Evolutionary conservation across 495 filamentous ascomycete genomes (phyloP).

Genomic region (Talaromyces proteolyticus): DNA sequence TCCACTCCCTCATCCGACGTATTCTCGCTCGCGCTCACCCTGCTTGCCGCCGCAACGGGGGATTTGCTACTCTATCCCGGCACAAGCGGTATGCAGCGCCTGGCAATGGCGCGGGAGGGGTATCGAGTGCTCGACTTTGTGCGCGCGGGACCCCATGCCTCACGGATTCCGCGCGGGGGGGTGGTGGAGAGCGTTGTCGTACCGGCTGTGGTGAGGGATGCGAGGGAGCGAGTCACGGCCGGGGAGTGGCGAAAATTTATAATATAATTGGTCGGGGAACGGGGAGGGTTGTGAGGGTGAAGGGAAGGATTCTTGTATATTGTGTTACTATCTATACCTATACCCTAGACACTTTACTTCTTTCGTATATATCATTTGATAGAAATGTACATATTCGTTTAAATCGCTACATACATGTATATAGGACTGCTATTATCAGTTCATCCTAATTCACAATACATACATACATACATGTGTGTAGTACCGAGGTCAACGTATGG

Average conservation of each 20-base stretch:
- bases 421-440: too few relatives aligned
- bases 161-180: conserved; percentile 34
- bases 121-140: conserved; percentile 41
- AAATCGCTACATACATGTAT: too few relatives aligned
- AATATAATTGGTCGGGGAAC: too few relatives aligned
- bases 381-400: too few relatives aligned
- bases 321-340: too few relatives aligned
- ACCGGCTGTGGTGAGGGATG: conserved; percentile 38
- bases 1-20: conserved; percentile 39
- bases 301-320: too few relatives aligned
- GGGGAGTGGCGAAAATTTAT: conserved; percentile 26
- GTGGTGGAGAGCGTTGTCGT: conserved; percentile 36
- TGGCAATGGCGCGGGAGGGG: conserved; percentile 43
- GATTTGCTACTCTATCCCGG: conserved; percentile 45
- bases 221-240: conserved; percentile 25
- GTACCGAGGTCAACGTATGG: too few relatives aligned
- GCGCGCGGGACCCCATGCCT: conserved; percentile 29
- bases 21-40: conserved; percentile 51
- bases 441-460: too few relatives aligned
- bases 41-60: conserved; percentile 50
- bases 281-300: too few relatives aligned
- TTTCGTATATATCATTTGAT: too few relatives aligned
- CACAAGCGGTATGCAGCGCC: conserved; percentile 32
- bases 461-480: too few relatives aligned
- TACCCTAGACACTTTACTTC: too few relatives aligned